A percentile compares a stretch with the other conserved stretches of the same genome.
phyloP scores from a whole-genome alignment of 108 stramenopile species.

The Fragilaria radians region DNA sequence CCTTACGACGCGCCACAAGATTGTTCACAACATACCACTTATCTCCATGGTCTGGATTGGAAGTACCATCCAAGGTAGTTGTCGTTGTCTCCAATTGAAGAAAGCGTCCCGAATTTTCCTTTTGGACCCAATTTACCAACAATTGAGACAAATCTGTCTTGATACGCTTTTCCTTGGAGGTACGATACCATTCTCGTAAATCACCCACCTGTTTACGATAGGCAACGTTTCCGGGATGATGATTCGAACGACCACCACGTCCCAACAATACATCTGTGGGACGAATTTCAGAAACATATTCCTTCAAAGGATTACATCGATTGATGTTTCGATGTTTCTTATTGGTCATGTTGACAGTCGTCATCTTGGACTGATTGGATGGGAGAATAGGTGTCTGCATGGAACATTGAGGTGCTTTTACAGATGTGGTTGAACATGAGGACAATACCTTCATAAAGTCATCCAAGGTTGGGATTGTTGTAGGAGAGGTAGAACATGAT shows the following conservation, averaged over 20 bases:
- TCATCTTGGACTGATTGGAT: background rate
- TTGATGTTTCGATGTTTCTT: too few relatives aligned
- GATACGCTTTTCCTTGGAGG: conserved; percentile 25
- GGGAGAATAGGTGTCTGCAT: too few relatives aligned
- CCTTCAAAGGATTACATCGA: too few relatives aligned
- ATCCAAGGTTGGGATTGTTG: too few relatives aligned
- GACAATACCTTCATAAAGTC: too few relatives aligned
- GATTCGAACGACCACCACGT: conserved; percentile 37
- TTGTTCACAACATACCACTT: conserved; percentile 17
- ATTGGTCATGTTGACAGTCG: background rate
- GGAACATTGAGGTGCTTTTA: background rate
- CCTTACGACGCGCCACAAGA: conserved; percentile 33
- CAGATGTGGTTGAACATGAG: background rate
- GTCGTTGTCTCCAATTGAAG: too few relatives aligned
- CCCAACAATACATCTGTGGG: conserved; percentile 31
- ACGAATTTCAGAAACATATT: conserved; percentile 4
- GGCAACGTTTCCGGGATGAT: conserved; percentile 40
- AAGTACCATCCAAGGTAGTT: too few relatives aligned
- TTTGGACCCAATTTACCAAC: background rate
- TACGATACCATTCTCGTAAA: conserved; percentile 25
- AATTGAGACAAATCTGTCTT: conserved; percentile 29
- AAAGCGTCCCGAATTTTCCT: conserved; percentile 17
- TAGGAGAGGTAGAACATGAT: too few relatives aligned
- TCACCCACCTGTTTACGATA: conserved; percentile 34
- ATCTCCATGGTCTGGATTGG: too few relatives aligned